Base-by-base conservation (phyloP, 2,329 filamentous ascomycete genomes). In the Microsporum canis region DNA sequence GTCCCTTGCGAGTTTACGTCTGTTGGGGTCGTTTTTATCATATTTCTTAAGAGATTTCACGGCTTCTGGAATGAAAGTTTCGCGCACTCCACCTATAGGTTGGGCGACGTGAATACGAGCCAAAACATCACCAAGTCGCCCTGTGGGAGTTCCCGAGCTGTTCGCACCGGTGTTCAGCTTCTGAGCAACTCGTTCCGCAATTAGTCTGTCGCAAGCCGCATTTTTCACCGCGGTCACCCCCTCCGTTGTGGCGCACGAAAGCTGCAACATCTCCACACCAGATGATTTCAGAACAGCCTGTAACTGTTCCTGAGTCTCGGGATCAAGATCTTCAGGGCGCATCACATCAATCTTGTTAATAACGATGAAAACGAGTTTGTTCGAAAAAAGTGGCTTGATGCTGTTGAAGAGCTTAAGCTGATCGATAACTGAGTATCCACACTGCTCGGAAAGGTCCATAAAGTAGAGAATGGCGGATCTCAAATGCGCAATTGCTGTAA, bases 281-380 rank as follows among this genome's bases (percentile, higher is more conserved):
- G 88, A 88, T 55, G 88, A 84, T 76, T 94, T 94, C 63, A 94
- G 79, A 65, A 99, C 83, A 31, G 83, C 78, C 71, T 95, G 84
- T 47, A 99, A 78, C 70, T 92, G 83, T 60, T 85, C 83, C 72
- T 92, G 88, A 29, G 87, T 85, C 68, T 89, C 88, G 5, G 84
- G 78, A 65, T 94, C 88, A 41, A 99, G 79, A 71, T 97, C 91
- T 70, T 96, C 90, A 1, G 91, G 91, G 63, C 86, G 84, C 71
- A 87, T 84, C 63, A 97, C 84, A 74, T 99, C 94, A 67, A 96
- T 96, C 82, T 99, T 99, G 86, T 99, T 99, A 77, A 97, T 83
- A 61, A 97, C 89, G 62, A 99, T 83, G 73, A 96, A 97, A 51
- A 97, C 92, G 57, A 97, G 83, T 79, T 97, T 97, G 80, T 97